These are phyloP conservation scores for Kazachstania sp. DNA, from an alignment of 1,139 yeast genomes.

Conservation along the genomic window DNA sequence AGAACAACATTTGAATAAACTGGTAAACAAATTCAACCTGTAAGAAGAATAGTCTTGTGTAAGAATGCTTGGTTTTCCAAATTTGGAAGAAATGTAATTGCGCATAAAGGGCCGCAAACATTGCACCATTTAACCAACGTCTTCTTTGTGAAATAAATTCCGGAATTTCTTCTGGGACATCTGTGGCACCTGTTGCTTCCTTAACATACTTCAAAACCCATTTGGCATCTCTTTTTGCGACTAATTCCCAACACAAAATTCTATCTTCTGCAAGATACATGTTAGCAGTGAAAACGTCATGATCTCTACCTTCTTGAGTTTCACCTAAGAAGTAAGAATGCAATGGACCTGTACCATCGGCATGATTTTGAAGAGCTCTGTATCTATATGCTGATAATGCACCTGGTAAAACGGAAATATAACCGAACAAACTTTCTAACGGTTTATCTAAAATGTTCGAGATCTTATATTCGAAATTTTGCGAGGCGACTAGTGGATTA, in stretches of 20 bases:
- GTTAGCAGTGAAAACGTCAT: constrained; percentile 87
- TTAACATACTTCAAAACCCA: constrained; percentile 93
- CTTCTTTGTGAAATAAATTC: constrained; percentile 93
- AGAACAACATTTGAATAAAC: constrained; percentile 62
- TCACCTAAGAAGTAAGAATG: constrained; percentile 88
- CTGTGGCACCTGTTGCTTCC: constrained; percentile 93
- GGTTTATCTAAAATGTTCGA: constrained; percentile 94
- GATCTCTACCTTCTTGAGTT: constrained; percentile 44
- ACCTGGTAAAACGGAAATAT: constrained; percentile 90
- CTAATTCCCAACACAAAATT: constrained; percentile 93
- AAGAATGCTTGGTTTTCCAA: constrained; percentile 82
- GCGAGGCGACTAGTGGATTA: constrained; percentile 92
- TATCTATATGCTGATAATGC: constrained; percentile 93
- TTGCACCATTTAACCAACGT: constrained; percentile 97
- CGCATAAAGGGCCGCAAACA: constrained; percentile 89
- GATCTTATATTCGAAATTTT: constrained; percentile 93
- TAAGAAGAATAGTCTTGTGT: constrained; percentile 63
- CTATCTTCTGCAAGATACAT: constrained; percentile 98
- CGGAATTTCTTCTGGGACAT: constrained; percentile 85
- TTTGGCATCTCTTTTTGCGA: constrained; percentile 74
- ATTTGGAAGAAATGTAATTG: constrained; percentile 70
- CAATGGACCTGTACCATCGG: constrained; percentile 89
- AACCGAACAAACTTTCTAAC: constrained; percentile 85
- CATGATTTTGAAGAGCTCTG: constrained; percentile 74
- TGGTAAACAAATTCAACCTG: constrained; percentile 83